Evolutionary conservation across 2,329 filamentous ascomycete species (phyloP).

Genomic region (Pseudogymnoascus sp.): DNA sequence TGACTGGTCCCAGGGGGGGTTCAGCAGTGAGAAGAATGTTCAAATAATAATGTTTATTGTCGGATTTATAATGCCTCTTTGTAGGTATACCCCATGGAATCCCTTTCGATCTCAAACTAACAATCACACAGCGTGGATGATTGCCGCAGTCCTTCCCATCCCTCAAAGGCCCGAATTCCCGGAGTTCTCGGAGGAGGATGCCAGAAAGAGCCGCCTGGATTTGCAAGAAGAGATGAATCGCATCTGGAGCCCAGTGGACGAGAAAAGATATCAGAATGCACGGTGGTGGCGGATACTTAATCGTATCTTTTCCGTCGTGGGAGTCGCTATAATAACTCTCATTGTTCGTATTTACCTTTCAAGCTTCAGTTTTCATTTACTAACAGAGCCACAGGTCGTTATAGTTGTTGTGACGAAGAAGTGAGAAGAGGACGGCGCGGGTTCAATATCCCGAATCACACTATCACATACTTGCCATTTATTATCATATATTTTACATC

Average conservation of each 20-base stretch:
- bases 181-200: conserved; percentile 40
- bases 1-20: conserved; percentile 54
- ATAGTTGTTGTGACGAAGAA: conserved; percentile 1
- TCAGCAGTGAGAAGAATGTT: conserved; percentile 60
- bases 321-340: conserved; percentile 45
- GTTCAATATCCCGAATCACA: neutral
- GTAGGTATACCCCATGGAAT: conserved; percentile 36
- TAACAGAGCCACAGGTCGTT: neutral
- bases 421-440: neutral
- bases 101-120: conserved; percentile 18
- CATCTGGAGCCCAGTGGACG: conserved; percentile 27
- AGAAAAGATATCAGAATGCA: conserved; percentile 43
- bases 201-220: conserved; percentile 23
- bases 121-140: conserved; percentile 59
- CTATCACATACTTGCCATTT: neutral
- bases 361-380: neutral
- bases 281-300: conserved; percentile 58
- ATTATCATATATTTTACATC: conserved; percentile 5
- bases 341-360: conserved; percentile 33
- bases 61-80: conserved; percentile 70
- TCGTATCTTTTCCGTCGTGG: conserved; percentile 51
- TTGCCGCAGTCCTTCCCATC: conserved; percentile 66
- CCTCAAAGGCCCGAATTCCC: conserved; percentile 48
- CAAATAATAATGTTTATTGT: conserved; percentile 68
- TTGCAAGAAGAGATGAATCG: conserved; percentile 22